A percentile compares a stretch with the other conserved stretches of the same genome.
Evolutionary conservation across 2,329 filamentous ascomycete genomes (phyloP).

Genomic region (Fusarium poae): DNA sequence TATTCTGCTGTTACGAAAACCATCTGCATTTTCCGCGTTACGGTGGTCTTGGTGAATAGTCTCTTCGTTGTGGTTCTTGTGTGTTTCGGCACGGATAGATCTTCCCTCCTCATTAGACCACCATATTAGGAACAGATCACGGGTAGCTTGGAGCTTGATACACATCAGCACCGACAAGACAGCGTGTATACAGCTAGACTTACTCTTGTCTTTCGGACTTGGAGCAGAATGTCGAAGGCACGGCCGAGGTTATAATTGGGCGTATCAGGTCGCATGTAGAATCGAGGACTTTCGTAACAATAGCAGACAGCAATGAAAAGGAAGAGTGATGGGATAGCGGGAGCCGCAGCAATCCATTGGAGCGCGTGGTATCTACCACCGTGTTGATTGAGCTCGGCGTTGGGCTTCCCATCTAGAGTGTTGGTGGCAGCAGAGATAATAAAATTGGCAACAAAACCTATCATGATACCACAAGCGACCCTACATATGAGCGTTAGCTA

Average conservation of each 20-base stretch:
- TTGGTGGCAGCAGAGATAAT: slow-evolving; percentile 25
- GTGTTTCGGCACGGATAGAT: neutral
- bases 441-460: slow-evolving; percentile 44
- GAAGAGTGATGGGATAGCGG: slow-evolving; percentile 53
- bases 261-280: slow-evolving; percentile 54
- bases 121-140: slow-evolving; percentile 55
- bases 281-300: slow-evolving; percentile 58
- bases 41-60: neutral
- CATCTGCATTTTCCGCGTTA: neutral
- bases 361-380: slow-evolving; percentile 34
- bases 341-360: slow-evolving; percentile 54
- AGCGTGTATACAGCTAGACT: accelerated
- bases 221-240: slow-evolving; percentile 52
- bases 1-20: too few relatives aligned
- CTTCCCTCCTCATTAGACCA: slow-evolving; percentile 17
- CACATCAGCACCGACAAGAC: neutral
- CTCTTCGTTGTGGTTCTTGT: neutral
- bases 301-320: slow-evolving; percentile 54
- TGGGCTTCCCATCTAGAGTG: slow-evolving; percentile 7
- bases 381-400: neutral
- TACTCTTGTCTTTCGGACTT: slow-evolving; percentile 51
- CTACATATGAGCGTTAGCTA: slow-evolving; percentile 8
- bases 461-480: slow-evolving; percentile 47
- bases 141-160: slow-evolving; percentile 53
- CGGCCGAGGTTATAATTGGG: slow-evolving; percentile 52